phyloP scores from a whole-genome alignment of 192 early-diverging fungal genomes.

The Coemansia sp. region DNA sequence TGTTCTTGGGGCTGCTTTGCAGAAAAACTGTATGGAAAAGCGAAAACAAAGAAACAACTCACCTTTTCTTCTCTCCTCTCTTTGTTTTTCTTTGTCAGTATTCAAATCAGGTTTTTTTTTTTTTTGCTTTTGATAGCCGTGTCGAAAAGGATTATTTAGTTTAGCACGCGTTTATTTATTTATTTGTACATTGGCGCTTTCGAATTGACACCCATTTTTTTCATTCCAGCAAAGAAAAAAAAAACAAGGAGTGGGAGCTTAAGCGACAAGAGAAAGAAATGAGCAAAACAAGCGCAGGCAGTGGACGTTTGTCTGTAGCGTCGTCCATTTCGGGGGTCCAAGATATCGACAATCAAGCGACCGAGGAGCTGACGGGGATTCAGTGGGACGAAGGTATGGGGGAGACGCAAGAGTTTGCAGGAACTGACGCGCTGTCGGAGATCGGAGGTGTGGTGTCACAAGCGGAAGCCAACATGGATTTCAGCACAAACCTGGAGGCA shows the following conservation, averaged over 20 bases:
- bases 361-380: conserved; percentile 2
- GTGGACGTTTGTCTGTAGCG: not conserved
- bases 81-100: not conserved
- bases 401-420: conserved; percentile 23
- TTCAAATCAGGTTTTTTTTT: not conserved
- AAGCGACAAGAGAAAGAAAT: not conserved
- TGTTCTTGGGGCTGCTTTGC: no score
- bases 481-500: conserved; percentile 29
- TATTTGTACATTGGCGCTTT: not conserved
- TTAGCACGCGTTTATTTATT: no score
- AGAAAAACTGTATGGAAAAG: no score
- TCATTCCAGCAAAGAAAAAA: no score
- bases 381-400: conserved; percentile 9
- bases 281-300: not conserved
- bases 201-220: no score
- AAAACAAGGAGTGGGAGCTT: not conserved
- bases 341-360: not conserved
- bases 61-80: not conserved
- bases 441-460: conserved; percentile 43
- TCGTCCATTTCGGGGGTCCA: not conserved
- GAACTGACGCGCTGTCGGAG: conserved; percentile 22
- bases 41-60: no score
- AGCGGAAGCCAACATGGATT: conserved; percentile 37
- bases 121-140: not conserved
- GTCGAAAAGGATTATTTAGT: no score